Evolutionary conservation across 129 eudicot species (phyloP).

Genomic region (Centrapalus pauciflorus): DNA sequence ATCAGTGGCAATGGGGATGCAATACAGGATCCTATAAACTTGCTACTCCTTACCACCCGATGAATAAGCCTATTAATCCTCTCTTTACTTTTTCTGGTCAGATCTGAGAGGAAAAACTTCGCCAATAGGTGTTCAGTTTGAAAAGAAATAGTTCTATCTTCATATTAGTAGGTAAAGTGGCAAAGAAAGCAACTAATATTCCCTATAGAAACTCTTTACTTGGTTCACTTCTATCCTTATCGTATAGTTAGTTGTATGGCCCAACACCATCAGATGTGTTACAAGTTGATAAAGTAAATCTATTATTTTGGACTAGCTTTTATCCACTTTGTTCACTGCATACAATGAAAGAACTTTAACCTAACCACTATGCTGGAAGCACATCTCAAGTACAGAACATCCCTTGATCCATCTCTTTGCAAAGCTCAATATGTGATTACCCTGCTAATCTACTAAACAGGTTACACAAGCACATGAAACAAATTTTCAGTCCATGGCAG

Average conservation of each 20-base stretch:
- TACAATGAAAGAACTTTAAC: not conserved
- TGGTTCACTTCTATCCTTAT: not conserved
- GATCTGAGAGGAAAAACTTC: too few relatives aligned
- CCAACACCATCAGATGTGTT: not conserved
- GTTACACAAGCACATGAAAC: not conserved
- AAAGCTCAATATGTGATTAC: not conserved
- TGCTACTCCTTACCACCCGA: too few relatives aligned
- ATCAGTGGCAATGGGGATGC: too few relatives aligned
- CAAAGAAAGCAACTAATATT: too few relatives aligned
- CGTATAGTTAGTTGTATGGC: not conserved
- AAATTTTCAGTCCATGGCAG: not conserved
- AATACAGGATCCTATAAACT: too few relatives aligned
- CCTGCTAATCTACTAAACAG: not conserved
- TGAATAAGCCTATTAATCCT: too few relatives aligned
- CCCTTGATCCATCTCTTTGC: not conserved
- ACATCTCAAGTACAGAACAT: not conserved
- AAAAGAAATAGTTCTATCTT: too few relatives aligned
- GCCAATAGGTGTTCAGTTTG: too few relatives aligned
- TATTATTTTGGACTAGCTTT: not conserved
- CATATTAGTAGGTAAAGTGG: too few relatives aligned
- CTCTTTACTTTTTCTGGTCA: too few relatives aligned
- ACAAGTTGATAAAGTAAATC: not conserved
- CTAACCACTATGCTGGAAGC: not conserved
- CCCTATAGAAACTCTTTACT: not conserved
- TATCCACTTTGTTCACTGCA: not conserved